A percentile compares a stretch with the other conserved stretches of the same genome.
Evolutionary conservation across 805 yeast genomes (phyloP).

Genomic region (Spathaspora boniae): DNA sequence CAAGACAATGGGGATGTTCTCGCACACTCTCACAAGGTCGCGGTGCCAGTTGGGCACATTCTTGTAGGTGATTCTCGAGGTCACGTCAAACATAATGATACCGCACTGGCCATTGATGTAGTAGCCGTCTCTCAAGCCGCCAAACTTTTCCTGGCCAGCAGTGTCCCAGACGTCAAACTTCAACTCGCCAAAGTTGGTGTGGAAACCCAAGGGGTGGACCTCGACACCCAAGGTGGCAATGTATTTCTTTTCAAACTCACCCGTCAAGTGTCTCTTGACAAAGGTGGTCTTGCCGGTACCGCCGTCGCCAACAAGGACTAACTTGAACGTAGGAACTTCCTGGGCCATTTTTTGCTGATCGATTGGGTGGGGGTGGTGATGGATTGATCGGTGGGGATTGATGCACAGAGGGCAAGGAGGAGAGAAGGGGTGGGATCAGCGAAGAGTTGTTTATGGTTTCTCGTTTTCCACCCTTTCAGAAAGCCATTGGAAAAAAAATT

Average conservation of each 20-base stretch:
- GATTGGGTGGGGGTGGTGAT: slow-evolving; percentile 5
- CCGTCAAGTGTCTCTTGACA: slow-evolving; percentile 98
- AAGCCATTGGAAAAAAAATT: neutral
- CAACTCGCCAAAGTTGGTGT: slow-evolving; percentile 98
- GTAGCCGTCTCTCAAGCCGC: slow-evolving; percentile 99
- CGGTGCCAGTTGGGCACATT: slow-evolving; percentile 99
- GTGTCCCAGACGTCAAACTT: slow-evolving; percentile 99
- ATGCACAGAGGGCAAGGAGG: neutral
- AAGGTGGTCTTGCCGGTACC: slow-evolving; percentile 99
- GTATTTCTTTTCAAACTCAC: slow-evolving; percentile 98
- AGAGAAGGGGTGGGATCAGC: neutral
- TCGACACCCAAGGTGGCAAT: slow-evolving; percentile 99
- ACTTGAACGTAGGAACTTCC: slow-evolving; percentile 94
- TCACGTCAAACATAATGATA: slow-evolving; percentile 99
- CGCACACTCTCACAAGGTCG: slow-evolving; percentile 99
- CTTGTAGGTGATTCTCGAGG: slow-evolving; percentile 98
- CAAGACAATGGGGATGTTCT: slow-evolving; percentile 97
- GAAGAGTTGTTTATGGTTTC: slow-evolving; percentile 6
- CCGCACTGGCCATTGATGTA: slow-evolving; percentile 99
- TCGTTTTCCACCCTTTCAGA: slow-evolving; percentile 1
- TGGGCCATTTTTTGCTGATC: slow-evolving; percentile 49
- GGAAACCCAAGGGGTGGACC: slow-evolving; percentile 97
- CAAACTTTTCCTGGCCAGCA: slow-evolving; percentile 99
- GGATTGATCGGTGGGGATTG: slow-evolving; percentile 1
- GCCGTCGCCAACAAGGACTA: slow-evolving; percentile 99